Evolutionary conservation across 2,329 filamentous ascomycete genomes (phyloP), one percentile per base, ranked within the genome.

Genomic region (Pseudopithomyces chartarum): DNA sequence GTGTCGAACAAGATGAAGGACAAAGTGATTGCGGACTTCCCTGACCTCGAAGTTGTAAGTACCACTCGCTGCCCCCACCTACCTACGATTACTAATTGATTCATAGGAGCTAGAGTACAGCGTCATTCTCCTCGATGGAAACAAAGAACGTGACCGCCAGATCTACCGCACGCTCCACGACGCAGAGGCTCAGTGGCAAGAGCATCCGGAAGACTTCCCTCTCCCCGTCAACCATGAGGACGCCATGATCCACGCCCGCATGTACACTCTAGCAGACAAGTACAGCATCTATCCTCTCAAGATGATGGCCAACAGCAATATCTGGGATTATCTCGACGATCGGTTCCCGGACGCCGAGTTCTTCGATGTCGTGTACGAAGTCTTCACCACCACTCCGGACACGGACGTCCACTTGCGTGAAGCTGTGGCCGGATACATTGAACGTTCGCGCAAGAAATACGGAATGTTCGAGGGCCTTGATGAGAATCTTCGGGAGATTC

Each of bases 201-300:
- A 20, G 19, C 17, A 38, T 4, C 32, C 17, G 5, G 33, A 26
- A 1, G 13, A 43, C 2, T 43, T 22, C 17, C 8, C 42, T 8
- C 26, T 40, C 6, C 34, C 54, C 1, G 26, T 29, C 4, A 39
- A 44, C 26, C 10, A 22, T 15, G 10, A 19, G 1, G 26, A 59
- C 20, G 29, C 52, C 6, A 22, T 10, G 6, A 52, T 50, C 8
- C 56, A 63, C 50, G 54, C 55, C 2, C 39, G 55, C 15, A 13
- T 63, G 11, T 63, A 62, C 26, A 42, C 51, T 4, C 40, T 63
- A 29, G 59, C 59, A n/a, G 59, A 60, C 26, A 63, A 58, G 26
- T 62, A 62, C 44, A 29, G 50, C 10, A 32, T 63, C 22, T 45
- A n/a, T 5, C 45, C 49, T 2, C 52, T 63, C 0, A 59, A 60